Evolutionary conservation across 2,329 filamentous ascomycete species (phyloP), one percentile per base, ranked within the genome.

Genomic region (Aspergillus aculeatinus): DNA sequence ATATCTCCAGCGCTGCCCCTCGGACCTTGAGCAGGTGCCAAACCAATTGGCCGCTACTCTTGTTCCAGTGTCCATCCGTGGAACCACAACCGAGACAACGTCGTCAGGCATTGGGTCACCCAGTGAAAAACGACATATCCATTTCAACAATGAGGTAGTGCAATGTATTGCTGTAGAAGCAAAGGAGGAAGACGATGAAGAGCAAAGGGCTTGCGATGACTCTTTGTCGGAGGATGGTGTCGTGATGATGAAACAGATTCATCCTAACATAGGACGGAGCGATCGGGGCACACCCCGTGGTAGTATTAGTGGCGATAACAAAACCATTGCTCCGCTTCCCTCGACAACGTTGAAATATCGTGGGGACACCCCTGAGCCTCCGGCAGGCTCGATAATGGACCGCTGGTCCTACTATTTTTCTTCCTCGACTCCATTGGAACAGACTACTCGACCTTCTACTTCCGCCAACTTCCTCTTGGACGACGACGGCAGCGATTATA

Each of bases 91-190:
- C 39, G 91, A 89, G 1, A 82, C 83, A 11, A 83, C 86, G 7
- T 89, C 90, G 0, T 96, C 92, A 0, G 90, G 89, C 68, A 81
- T 76, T 82, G 88, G 72, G 76, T 92, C 85, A 2, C 85, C 85
- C 5, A 81, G 60, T 77, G 85, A 79, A 76, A 85, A 87, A 70
- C 92, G 88, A 62, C 94, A 96, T 73, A 98, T 99, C 65, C 91
- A 96, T 71, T 99, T 99, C 76, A 95, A 97, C 72, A 91, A 97
- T 72, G 90, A 94, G 77, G 95, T 99, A 2, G 89, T 93, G 73
- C 94, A 98, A 74, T 97, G 93, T 74, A 97, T 97, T 65, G 95
- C 95, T 7, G 86, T 99, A 33, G 93, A 98, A 35, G 84, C 87
- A 67, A 96, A 96, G 64, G 88, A 89, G 25, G 87, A 90, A 29